phyloP scores from a whole-genome alignment of 495 filamentous ascomycete genomes.

The Xylaria sp. region DNA sequence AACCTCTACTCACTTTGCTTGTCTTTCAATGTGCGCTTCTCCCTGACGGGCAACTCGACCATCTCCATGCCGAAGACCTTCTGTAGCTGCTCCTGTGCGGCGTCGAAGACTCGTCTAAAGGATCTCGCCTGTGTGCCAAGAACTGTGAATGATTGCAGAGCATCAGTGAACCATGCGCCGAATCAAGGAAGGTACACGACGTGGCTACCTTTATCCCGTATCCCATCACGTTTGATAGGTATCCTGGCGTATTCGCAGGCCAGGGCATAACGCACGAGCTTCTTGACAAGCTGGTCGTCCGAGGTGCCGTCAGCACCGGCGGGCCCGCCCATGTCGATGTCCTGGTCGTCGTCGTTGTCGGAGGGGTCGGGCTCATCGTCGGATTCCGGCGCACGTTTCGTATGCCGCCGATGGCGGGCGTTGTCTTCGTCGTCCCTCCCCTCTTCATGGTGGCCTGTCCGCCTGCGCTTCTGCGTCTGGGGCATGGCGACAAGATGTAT shows the following conservation, averaged over 20 bases:
- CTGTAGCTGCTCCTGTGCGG: constrained; percentile 69
- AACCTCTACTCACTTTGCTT: constrained; percentile 61
- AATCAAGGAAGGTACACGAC: not conserved
- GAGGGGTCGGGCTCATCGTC: constrained; percentile 44
- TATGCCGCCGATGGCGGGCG: constrained; percentile 30
- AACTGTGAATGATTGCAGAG: constrained; percentile 45
- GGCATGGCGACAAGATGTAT: constrained; percentile 32
- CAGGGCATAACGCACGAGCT: constrained; percentile 86
- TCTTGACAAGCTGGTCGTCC: constrained; percentile 78
- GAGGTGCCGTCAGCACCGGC: constrained; percentile 49
- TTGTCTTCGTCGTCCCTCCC: constrained; percentile 30
- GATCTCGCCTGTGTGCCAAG: constrained; percentile 60
- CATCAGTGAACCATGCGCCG: constrained; percentile 19
- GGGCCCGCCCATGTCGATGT: constrained; percentile 45
- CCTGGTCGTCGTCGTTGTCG: constrained; percentile 42
- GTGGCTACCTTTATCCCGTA: constrained; percentile 70
- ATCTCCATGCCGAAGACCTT: constrained; percentile 85
- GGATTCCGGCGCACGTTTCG: constrained; percentile 38
- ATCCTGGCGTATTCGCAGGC: constrained; percentile 86
- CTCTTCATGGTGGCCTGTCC: constrained; percentile 31
- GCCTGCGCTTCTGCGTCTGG: constrained; percentile 35
- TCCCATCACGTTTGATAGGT: constrained; percentile 78
- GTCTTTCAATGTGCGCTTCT: constrained; percentile 80
- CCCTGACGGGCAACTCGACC: constrained; percentile 76
- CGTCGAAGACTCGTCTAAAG: constrained; percentile 74